Conservation (phyloP, 1,284 basidiomycete species). For the Malassezia pachydermatis region DNA sequence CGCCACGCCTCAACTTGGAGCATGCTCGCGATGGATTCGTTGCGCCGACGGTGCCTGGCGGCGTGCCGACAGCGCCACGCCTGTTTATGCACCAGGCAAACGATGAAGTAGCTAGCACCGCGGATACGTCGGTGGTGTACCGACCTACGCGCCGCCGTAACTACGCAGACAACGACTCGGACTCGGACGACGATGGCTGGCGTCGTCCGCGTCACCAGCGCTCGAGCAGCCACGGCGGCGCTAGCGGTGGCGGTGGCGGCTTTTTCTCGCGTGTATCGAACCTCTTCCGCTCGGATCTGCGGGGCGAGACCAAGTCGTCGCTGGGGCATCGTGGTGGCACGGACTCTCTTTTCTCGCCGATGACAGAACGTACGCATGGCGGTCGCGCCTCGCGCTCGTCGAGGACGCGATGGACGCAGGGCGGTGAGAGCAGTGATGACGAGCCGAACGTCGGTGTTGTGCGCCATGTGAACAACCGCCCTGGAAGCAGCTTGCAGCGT, state of each 20-base stretch:
- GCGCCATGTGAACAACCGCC: constrained; percentile 34
- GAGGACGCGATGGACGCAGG: constrained; percentile 13
- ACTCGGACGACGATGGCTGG: not conserved
- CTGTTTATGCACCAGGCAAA: constrained; percentile 12
- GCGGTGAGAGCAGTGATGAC: constrained; percentile 30
- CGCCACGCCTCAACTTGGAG: constrained; percentile 26
- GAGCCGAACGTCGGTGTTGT: constrained; percentile 30
- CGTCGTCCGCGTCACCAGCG: not conserved
- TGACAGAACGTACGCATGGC: not conserved
- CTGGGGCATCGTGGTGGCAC: not conserved
- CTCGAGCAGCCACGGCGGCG: not conserved
- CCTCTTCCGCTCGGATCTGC: constrained; percentile 43
- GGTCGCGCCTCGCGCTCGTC: not conserved
- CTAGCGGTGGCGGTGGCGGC: constrained; percentile 20
- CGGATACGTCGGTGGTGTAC: constrained; percentile 17
- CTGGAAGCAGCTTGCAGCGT: not conserved
- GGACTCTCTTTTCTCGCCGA: not conserved
- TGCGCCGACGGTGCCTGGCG: constrained; percentile 14
- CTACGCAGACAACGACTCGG: not conserved
- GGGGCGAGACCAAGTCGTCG: not conserved
- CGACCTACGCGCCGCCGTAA: constrained; percentile 19
- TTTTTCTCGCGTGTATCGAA: constrained; percentile 39
- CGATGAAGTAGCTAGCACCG: constrained; percentile 13
- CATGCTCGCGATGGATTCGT: constrained; percentile 26
- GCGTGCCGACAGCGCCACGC: constrained; percentile 22